These are phyloP conservation scores for Fusarium musae DNA, from an alignment of 2,329 filamentous ascomycete species.

Conservation along the genomic window DNA sequence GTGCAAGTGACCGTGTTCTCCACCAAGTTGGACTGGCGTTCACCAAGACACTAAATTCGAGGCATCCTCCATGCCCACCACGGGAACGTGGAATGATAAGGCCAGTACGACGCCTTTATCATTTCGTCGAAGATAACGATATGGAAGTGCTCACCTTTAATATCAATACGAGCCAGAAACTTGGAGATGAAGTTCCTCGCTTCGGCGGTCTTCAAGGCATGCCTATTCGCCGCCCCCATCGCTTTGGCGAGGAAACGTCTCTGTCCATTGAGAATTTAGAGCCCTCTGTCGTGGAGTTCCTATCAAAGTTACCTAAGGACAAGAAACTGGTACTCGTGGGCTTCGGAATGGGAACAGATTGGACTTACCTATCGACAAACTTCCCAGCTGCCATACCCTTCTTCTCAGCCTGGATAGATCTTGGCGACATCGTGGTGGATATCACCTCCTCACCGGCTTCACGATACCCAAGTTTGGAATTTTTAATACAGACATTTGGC, in stretches of 20 bases:
- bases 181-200: not conserved
- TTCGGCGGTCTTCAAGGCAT: not conserved
- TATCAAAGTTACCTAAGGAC: not conserved
- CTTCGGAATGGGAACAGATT: constrained; percentile 27
- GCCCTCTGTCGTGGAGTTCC: constrained; percentile 2
- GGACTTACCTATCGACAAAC: constrained; percentile 7
- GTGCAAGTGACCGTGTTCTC: constrained; percentile 9
- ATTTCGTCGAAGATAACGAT: constrained; percentile 1
- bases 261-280: not conserved
- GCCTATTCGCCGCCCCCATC: constrained; percentile 16
- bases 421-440: constrained; percentile 23
- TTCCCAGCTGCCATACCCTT: constrained; percentile 12
- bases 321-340: not conserved
- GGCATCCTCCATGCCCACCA: not conserved
- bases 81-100: accelerated
- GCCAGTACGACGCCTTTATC: not conserved
- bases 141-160: constrained; percentile 14
- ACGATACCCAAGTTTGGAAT: not conserved
- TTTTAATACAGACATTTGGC: not conserved
- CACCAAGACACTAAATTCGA: not conserved
- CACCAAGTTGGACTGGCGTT: constrained; percentile 33
- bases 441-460: not conserved
- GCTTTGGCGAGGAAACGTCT: constrained; percentile 15
- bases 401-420: constrained; percentile 28
- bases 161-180: not conserved